phyloP scores from a whole-genome alignment of 75 land plant species.

The Cupressus sempervirens region DNA sequence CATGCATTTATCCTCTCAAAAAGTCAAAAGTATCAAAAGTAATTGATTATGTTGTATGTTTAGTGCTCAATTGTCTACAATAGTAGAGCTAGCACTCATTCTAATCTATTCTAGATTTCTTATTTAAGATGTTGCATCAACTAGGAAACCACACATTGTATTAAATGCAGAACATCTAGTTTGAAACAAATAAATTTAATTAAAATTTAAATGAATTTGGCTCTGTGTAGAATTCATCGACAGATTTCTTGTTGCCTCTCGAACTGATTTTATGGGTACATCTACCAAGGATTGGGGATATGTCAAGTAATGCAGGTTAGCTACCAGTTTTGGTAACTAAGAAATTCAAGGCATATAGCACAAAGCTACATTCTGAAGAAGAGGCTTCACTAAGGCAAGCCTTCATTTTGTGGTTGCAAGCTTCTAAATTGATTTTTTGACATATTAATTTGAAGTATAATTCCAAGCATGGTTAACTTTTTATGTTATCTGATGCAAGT shows the following conservation, averaged over 20 bases:
- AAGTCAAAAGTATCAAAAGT: not conserved
- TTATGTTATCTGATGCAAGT: slow-evolving; percentile 48
- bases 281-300: not conserved
- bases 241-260: not conserved
- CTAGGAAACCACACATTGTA: not conserved
- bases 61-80: not conserved
- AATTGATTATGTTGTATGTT: not conserved
- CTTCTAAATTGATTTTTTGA: not conserved
- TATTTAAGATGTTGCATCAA: not conserved
- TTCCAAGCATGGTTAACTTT: not conserved
- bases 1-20: not conserved
- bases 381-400: not conserved
- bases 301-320: not conserved
- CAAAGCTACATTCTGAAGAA: not conserved
- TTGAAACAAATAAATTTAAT: not conserved
- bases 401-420: not conserved
- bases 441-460: not conserved
- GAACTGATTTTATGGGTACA: not conserved
- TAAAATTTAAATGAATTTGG: not conserved
- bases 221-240: not conserved
- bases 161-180: not conserved
- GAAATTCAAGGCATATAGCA: not conserved
- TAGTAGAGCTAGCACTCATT: not conserved
- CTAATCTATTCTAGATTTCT: not conserved
- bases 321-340: not conserved